These are phyloP conservation scores for Hymenoscyphus linearis DNA, from an alignment of 2,329 filamentous ascomycete species.

Conservation along the genomic window DNA sequence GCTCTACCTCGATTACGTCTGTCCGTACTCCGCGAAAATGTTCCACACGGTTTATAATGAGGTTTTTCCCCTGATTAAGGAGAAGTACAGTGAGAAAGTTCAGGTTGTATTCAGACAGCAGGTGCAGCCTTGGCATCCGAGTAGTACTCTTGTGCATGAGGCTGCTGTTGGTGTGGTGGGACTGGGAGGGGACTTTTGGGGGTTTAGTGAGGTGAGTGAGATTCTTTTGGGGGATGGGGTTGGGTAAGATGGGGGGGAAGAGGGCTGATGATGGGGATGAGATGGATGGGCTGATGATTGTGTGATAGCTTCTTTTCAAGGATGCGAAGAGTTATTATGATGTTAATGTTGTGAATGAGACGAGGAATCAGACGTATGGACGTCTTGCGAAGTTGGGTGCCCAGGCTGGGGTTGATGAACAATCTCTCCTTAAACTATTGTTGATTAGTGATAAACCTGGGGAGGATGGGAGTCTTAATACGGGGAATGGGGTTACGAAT, in stretches of 20 bases:
- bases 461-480: conserved; percentile 65
- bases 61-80: conserved; percentile 59
- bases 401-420: conserved; percentile 64
- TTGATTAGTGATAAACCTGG: conserved; percentile 62
- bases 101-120: conserved; percentile 85
- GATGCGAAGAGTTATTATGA: conserved; percentile 79
- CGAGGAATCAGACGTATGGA: conserved; percentile 76
- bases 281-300: not conserved
- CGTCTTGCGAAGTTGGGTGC: conserved; percentile 69
- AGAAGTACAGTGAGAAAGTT: conserved; percentile 53
- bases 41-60: conserved; percentile 70
- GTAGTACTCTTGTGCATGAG: conserved; percentile 75
- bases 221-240: not conserved
- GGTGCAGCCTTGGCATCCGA: conserved; percentile 93
- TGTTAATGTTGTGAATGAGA: conserved; percentile 75
- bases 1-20: conserved; percentile 83
- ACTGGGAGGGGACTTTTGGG: conserved; percentile 68
- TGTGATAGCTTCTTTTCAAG: conserved; percentile 41
- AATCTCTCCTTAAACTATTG: conserved; percentile 63
- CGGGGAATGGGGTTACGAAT: conserved; percentile 75
- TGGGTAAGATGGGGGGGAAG: too few relatives aligned
- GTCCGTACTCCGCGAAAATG: conserved; percentile 64
- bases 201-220: conserved; percentile 52
- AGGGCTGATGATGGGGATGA: not conserved
- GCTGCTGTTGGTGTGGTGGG: conserved; percentile 75